Conservation (phyloP, 768 basidiomycete species). For the Suillus fuscotomentosus region DNA sequence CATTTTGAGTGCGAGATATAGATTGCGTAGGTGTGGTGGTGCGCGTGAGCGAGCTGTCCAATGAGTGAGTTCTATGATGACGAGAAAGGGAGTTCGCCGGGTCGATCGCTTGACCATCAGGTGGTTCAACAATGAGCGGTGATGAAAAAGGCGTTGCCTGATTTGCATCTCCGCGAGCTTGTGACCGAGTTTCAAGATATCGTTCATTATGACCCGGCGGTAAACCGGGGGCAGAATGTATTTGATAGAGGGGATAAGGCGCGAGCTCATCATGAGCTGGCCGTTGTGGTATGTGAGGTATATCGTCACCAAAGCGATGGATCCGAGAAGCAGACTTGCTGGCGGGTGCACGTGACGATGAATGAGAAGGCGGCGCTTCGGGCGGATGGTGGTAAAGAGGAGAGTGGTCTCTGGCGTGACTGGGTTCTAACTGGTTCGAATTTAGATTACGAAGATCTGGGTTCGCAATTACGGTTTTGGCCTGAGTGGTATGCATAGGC, state of each 20-base stretch:
- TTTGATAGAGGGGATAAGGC: constrained; percentile 15
- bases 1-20: constrained; percentile 9
- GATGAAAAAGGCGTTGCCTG: constrained; percentile 4
- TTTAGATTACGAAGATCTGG: constrained; percentile 9
- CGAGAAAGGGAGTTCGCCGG: constrained; percentile 2
- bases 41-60: constrained; percentile 10
- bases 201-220: constrained; percentile 24
- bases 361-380: constrained; percentile 1
- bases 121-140: constrained; percentile 4
- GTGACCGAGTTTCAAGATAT: constrained; percentile 9
- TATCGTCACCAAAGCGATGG: constrained; percentile 11
- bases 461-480: constrained; percentile 1
- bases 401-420: constrained; percentile 14
- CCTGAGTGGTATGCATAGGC: not conserved
- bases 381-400: constrained; percentile 8
- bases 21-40: constrained; percentile 6
- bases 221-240: constrained; percentile 13
- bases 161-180: constrained; percentile 9
- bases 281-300: constrained; percentile 8
- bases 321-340: constrained; percentile 13
- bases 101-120: constrained; percentile 2
- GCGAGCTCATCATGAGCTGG: constrained; percentile 10
- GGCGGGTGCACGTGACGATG: constrained; percentile 3
- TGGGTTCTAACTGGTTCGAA: constrained; percentile 3
- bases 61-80: constrained; percentile 12